phyloP scores from a whole-genome alignment of 139 green algal genomes.

The Haematococcus lacustris region DNA sequence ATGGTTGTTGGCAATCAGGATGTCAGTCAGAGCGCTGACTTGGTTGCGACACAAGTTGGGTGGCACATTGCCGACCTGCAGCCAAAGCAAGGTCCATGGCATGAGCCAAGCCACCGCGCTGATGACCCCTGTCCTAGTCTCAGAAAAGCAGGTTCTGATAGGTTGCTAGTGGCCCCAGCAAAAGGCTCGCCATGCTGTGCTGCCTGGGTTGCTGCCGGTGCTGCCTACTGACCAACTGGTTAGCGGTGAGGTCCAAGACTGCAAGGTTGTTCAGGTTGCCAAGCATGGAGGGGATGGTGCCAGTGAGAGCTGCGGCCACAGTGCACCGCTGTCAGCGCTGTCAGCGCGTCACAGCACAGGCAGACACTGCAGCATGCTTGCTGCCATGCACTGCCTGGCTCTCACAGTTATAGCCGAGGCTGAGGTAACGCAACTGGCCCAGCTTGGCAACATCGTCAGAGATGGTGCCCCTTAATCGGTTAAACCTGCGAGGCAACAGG shows the following conservation, averaged over 20 bases:
- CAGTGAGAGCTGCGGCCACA: background rate
- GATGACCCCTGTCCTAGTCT: background rate
- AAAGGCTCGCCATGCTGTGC: background rate
- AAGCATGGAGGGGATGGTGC: background rate
- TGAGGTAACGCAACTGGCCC: too few species aligned
- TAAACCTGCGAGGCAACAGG: too few species aligned
- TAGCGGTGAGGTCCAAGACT: background rate
- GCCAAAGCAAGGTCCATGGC: background rate
- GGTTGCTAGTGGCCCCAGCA: background rate
- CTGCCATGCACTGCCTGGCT: too few species aligned
- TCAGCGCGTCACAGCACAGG: too few species aligned
- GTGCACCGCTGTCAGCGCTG: too few species aligned
- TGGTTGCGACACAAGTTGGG: slow-evolving; percentile 2
- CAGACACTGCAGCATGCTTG: too few species aligned
- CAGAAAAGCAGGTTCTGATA: background rate
- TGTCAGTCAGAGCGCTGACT: background rate
- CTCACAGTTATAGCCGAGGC: too few species aligned
- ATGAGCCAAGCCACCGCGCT: background rate
- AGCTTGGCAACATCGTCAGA: too few species aligned
- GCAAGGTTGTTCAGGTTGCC: background rate
- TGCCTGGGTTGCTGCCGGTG: background rate
- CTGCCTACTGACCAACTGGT: background rate
- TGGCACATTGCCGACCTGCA: slow-evolving; percentile 9
- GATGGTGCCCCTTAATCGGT: too few species aligned
- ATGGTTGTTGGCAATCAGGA: slow-evolving; percentile 13